These are phyloP conservation scores for Alnus rubra DNA, from an alignment of 306 rosid genomes.

Conservation along the genomic window DNA sequence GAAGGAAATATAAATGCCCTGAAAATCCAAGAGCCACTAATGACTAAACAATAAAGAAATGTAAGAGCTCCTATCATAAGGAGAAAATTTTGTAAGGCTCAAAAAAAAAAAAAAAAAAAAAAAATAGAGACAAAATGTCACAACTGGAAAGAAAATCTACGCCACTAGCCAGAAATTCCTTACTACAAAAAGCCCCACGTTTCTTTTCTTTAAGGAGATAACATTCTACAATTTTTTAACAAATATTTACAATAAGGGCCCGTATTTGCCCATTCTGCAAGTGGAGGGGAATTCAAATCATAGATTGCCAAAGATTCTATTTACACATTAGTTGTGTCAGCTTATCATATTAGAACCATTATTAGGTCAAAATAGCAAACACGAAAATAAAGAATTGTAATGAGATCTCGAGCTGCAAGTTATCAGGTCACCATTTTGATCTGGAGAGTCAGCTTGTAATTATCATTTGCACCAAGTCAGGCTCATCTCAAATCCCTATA, in stretches of 20 bases:
- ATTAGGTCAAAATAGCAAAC: conserved; percentile 48
- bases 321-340: conserved; percentile 64
- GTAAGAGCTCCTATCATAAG: background rate
- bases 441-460: conserved; percentile 41
- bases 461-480: conserved; percentile 41
- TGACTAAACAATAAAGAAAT: background rate
- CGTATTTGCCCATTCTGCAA: conserved; percentile 6
- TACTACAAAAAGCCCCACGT: background rate
- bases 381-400: conserved; percentile 25
- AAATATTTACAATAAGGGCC: background rate
- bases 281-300: conserved; percentile 10
- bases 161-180: background rate
- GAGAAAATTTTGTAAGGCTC: background rate
- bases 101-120: background rate
- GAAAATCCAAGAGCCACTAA: background rate
- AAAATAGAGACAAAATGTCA: background rate
- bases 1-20: background rate
- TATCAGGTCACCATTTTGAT: conserved; percentile 32
- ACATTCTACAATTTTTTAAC: background rate
- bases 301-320: conserved; percentile 47
- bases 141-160: background rate
- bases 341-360: conserved; percentile 40
- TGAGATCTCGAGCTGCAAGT: conserved; percentile 36
- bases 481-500: conserved; percentile 45
- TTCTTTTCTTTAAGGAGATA: background rate